Percentiles rank a stretch among this genome's conserved stretches.
phyloP scores from a whole-genome alignment of 805 yeast genomes.

The Cyberlindnera misumaiensis region DNA sequence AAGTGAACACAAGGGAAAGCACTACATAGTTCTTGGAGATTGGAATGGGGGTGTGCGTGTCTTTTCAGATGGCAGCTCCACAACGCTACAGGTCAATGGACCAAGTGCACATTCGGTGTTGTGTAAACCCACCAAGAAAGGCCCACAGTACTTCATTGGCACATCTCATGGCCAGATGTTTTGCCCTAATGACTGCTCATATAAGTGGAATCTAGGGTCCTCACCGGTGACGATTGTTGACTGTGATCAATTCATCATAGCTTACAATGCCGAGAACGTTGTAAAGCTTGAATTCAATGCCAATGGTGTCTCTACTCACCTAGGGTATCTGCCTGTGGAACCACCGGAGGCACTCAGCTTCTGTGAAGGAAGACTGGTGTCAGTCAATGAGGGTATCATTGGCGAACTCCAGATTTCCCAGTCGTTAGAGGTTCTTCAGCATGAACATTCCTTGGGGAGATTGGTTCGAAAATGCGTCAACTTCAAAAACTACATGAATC shows the following conservation, averaged over 20 bases:
- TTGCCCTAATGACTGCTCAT: background rate
- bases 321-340: constrained; percentile 16
- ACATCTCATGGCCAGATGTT: constrained; percentile 20
- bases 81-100: constrained; percentile 2
- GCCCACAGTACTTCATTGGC: constrained; percentile 12
- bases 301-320: constrained; percentile 2
- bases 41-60: constrained; percentile 20
- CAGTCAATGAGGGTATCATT: constrained; percentile 1
- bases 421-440: constrained; percentile 1
- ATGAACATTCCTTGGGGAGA: constrained; percentile 7
- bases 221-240: constrained; percentile 20
- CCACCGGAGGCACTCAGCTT: constrained; percentile 7
- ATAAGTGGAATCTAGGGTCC: constrained; percentile 14
- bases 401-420: background rate
- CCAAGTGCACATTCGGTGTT: constrained; percentile 8
- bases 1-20: background rate
- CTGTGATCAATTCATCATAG: constrained; percentile 7
- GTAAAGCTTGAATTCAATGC: constrained; percentile 5
- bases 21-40: constrained; percentile 13
- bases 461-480: constrained; percentile 15
- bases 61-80: constrained; percentile 4
- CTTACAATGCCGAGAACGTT: constrained; percentile 15
- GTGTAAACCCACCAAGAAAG: constrained; percentile 14
- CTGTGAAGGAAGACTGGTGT: constrained; percentile 1
- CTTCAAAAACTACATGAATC: constrained; percentile 19